Conservation (phyloP, 371 early-diverging fungal genomes). For the Globomyces sp. region DNA sequence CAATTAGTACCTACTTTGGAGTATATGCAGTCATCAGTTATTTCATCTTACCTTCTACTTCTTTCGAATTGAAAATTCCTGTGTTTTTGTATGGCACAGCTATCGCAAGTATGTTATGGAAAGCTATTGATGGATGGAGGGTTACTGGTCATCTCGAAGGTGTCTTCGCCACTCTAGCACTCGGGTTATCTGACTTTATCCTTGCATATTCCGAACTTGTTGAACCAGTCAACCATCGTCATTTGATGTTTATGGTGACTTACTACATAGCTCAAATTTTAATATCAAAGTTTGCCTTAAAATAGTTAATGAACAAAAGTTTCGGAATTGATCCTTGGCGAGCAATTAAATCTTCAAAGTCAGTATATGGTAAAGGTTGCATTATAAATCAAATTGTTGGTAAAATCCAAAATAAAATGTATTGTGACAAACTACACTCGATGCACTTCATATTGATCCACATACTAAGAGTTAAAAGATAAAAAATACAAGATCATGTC, state of each 20-base stretch:
- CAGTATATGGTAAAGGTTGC: no score
- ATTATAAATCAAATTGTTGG: no score
- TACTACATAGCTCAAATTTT: constrained; percentile 19
- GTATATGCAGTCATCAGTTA: no score
- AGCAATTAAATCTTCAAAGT: no score
- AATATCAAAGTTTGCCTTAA: constrained; percentile 18
- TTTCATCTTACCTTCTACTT: constrained; percentile 2
- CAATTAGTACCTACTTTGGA: no score
- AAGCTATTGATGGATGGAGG: neutral
- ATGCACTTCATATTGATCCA: no score
- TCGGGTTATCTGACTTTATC: constrained; percentile 14
- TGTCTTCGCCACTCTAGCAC: neutral
- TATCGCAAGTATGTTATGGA: constrained; percentile 9
- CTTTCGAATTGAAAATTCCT: neutral
- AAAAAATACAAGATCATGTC: constrained; percentile 32
- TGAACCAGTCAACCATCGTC: neutral
- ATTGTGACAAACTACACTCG: no score
- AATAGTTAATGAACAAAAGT: neutral
- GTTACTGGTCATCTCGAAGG: no score
- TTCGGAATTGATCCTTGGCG: no score
- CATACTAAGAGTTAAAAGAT: no score
- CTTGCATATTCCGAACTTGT: constrained; percentile 10
- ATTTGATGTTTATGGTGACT: constrained; percentile 10
- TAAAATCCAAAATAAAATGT: no score
- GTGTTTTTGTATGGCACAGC: constrained; percentile 5